Base-by-base conservation (phyloP, 768 basidiomycete genomes). In the Exidia glandulosa region DNA sequence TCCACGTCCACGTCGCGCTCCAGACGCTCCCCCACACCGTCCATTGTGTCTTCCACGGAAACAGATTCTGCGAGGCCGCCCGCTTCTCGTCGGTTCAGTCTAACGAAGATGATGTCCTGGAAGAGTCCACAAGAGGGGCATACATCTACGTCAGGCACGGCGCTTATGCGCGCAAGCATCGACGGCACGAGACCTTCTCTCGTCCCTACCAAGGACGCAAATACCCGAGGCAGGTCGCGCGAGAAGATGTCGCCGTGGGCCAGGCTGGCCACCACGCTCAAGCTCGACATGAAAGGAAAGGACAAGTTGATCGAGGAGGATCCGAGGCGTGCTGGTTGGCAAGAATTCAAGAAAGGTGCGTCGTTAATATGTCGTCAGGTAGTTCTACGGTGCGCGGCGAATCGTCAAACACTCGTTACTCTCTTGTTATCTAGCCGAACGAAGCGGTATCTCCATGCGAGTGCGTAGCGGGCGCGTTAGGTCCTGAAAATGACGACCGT, bases 321-420 rank as follows among this genome's bases (percentile, higher is more conserved):
- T 23, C 52, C 56, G 30, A 50, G 14, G n/a, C n/a, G n/a, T n/a
- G n/a, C n/a, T 9, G 64, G 72, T 3, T 97, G 92, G 91, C 86
- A 87, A 68, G 87, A 94, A 70, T 95, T 95, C 71, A 83, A 85
- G 66, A 85, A 88, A 74, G 94, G 93, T 88, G 58, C 37, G 76
- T 71, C 7, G n/a, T n/a, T n/a, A n/a, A n/a, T n/a, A n/a, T n/a
- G n/a, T n/a, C n/a, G n/a, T n/a, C n/a, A n/a, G n/a, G n/a, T n/a
- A n/a, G n/a, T n/a, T n/a, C n/a, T n/a, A n/a, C n/a, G n/a, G n/a
- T n/a, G n/a, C n/a, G n/a, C n/a, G n/a, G n/a, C n/a, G n/a, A n/a
- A n/a, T n/a, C n/a, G n/a, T n/a, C n/a, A n/a, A n/a, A n/a, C n/a
- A n/a, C n/a, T n/a, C n/a, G n/a, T n/a, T n/a, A n/a, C n/a, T n/a